Base-by-base conservation (phyloP, 2,329 filamentous ascomycete species). In the Aspergillus chevalieri region DNA sequence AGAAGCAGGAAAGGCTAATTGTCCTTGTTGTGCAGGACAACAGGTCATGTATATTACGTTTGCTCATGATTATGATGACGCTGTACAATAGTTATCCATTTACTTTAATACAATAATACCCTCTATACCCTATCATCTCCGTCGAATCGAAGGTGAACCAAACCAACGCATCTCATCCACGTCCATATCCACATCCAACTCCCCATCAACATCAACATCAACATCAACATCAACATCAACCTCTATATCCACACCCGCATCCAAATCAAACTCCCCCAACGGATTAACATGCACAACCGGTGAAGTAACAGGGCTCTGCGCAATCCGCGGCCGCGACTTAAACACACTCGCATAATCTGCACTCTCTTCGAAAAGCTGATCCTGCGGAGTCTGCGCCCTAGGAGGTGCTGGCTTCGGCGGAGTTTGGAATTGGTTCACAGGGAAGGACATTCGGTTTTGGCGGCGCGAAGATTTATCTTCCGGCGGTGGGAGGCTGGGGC, bases 341-440 rank as follows among this genome's bases (percentile, higher is more conserved):
- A 96, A 96, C 1, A 95, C 85, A 22, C 85, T 86, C 51, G 87
- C 85, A 66, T 89, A 87, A 52, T 94, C 89, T 3, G 79, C 76
- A 56, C 89, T 84, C 48, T 84, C 78, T 14, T 78, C 78, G 24
- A 95, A 83, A 38, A 95, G 70, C 55, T 85, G 80, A 61, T 92
- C 85, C 0, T 79, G 76, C 7, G 87, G 77, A 1, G 82, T 76
- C 3, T 74, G 70, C 19, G 67, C 69, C 52, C 71, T 54, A 17
- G 65, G 65, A 15, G 49, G 52, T 7, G 52, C 47, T 38, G 57
- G 48, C 45, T 70, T 74, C 3, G 69, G 67, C 0, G 77, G 77
- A 0, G 78, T 79, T 41, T 80, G 77, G 59, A 81, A 81, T 57
- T 78, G 78, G 51, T 81, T 82, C 21, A 77, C 68, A 1, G 79